phyloP scores from a whole-genome alignment of 805 yeast species.

The Zygotorulaspora chibaensis region DNA sequence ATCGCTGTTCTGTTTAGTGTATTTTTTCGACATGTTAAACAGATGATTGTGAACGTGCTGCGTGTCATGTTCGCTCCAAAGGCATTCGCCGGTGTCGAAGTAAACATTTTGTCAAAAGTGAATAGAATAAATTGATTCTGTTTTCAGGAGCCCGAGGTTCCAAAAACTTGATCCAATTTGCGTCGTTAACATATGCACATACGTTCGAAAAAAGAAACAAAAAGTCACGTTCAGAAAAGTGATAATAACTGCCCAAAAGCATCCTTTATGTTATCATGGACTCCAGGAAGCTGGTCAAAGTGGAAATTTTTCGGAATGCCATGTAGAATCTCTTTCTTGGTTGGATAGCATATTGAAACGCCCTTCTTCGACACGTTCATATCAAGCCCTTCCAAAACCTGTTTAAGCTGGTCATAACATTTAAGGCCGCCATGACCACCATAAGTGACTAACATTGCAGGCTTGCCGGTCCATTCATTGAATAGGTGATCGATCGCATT shows the following conservation, averaged over 20 bases:
- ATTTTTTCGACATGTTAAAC: too few species aligned
- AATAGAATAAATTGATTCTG: too few species aligned
- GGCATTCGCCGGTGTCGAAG: too few species aligned
- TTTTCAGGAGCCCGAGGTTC: too few species aligned
- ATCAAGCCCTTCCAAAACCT: slow-evolving; percentile 20
- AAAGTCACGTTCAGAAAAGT: too few species aligned
- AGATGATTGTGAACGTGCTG: too few species aligned
- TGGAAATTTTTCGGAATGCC: slow-evolving; percentile 25
- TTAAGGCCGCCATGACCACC: slow-evolving; percentile 34
- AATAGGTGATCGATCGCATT: slow-evolving; percentile 37
- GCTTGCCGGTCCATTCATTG: slow-evolving; percentile 36
- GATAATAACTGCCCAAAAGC: slow-evolving; percentile 1
- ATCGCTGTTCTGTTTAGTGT: too few species aligned
- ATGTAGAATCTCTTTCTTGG: slow-evolving; percentile 42
- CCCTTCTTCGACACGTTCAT: slow-evolving; percentile 14
- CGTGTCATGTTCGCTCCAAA: too few species aligned
- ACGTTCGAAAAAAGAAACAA: too few species aligned
- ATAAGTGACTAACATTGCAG: slow-evolving; percentile 33
- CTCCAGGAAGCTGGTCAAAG: slow-evolving; percentile 3
- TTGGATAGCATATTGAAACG: slow-evolving; percentile 22
- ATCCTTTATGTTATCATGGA: slow-evolving; percentile 1
- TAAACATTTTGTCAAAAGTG: too few species aligned
- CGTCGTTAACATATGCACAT: too few species aligned
- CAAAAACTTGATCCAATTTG: too few species aligned
- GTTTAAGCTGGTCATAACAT: slow-evolving; percentile 26